phyloP scores from a whole-genome alignment of 768 basidiomycete species.

The Cantharellus cinnabarinus region DNA sequence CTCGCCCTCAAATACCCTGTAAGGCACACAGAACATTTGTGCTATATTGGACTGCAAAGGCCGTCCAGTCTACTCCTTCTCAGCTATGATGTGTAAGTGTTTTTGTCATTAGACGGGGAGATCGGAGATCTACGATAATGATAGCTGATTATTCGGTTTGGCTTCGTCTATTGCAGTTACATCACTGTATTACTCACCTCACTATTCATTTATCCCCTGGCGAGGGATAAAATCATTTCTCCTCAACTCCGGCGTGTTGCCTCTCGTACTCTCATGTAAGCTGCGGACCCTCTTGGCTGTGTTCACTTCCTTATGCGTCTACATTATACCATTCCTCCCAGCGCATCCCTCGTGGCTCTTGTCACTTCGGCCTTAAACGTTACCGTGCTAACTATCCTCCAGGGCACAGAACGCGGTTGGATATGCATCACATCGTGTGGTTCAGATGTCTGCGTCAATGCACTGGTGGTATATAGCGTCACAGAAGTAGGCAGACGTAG shows the following conservation, averaged over 20 bases:
- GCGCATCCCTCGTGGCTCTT: conserved; percentile 8
- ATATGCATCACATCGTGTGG: conserved; percentile 10
- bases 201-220: conserved; percentile 9
- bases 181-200: conserved; percentile 8
- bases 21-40: not conserved
- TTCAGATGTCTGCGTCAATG: not conserved
- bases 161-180: not conserved
- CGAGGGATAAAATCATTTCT: not conserved
- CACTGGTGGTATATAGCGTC: not conserved
- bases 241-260: conserved; percentile 3
- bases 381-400: conserved; percentile 10
- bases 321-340: not conserved
- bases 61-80: conserved; percentile 6
- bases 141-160: not conserved
- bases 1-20: not conserved
- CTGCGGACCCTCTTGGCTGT: not conserved
- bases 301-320: not conserved
- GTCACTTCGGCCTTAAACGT: conserved; percentile 12
- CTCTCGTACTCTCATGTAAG: conserved; percentile 6
- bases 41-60: conserved; percentile 6
- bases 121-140: too few species aligned
- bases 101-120: not conserved
- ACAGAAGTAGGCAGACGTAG: too few species aligned
- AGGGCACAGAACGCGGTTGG: conserved; percentile 12
- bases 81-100: conserved; percentile 7